Conservation (phyloP, 495 filamentous ascomycete genomes). For the Tuber umbilicatum region DNA sequence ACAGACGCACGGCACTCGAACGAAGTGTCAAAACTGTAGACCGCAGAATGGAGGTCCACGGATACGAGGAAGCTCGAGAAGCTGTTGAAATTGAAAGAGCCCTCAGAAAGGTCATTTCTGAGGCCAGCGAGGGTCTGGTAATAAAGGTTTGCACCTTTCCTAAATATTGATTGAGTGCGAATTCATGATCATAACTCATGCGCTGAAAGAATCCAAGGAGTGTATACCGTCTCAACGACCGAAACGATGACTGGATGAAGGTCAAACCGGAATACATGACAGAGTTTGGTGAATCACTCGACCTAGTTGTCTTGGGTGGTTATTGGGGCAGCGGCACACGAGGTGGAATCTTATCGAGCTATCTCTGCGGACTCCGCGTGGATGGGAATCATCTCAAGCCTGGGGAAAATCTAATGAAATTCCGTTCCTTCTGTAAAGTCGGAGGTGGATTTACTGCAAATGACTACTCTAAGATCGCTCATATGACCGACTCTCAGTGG, state of each 20-base stretch:
- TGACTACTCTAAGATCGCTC: conserved; percentile 74
- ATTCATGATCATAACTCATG: not conserved
- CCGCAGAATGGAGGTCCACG: conserved; percentile 76
- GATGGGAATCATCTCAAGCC: conserved; percentile 57
- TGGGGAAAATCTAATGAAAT: conserved; percentile 44
- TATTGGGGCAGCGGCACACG: conserved; percentile 85
- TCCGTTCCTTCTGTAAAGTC: conserved; percentile 90
- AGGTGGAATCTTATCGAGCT: conserved; percentile 75
- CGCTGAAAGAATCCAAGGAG: conserved; percentile 65
- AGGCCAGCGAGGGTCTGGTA: conserved; percentile 84
- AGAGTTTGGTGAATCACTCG: conserved; percentile 88
- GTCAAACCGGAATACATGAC: conserved; percentile 99
- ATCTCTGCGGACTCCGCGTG: conserved; percentile 76
- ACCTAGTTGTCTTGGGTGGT: conserved; percentile 81
- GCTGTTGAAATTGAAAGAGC: conserved; percentile 67
- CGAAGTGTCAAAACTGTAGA: conserved; percentile 58
- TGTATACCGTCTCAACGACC: conserved; percentile 76
- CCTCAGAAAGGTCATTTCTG: conserved; percentile 75
- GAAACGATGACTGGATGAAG: conserved; percentile 97
- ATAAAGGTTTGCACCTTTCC: conserved; percentile 52
- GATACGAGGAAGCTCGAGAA: conserved; percentile 59
- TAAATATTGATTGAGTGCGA: not conserved
- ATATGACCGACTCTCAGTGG: conserved; percentile 89
- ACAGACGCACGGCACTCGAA: conserved; percentile 70
- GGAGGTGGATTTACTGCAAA: conserved; percentile 82